These are phyloP conservation scores for Scheffersomyces segobiensis DNA, from an alignment of 1,139 yeast genomes.

Conservation along the genomic window DNA sequence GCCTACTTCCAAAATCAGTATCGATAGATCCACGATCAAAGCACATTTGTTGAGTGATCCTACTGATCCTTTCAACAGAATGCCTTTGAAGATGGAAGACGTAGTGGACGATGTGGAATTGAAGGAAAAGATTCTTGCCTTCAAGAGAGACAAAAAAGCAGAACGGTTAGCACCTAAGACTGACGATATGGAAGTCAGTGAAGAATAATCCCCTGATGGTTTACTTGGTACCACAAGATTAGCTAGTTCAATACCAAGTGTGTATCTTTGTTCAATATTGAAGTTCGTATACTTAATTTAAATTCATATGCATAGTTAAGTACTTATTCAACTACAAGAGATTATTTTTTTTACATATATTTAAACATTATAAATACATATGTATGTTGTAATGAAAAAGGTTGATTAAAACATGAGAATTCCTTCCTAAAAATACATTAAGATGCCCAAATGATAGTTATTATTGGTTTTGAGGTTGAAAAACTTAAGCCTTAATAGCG, in stretches of 20 bases:
- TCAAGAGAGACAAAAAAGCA: conserved; percentile 43
- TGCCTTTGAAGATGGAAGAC: conserved; percentile 86
- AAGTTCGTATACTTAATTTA: too few species aligned
- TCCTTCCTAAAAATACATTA: conserved; percentile 3
- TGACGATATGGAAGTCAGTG: conserved; percentile 21
- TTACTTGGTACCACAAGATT: neutral
- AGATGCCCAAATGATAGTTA: neutral
- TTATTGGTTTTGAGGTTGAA: conserved; percentile 4
- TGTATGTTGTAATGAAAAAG: conserved; percentile 18
- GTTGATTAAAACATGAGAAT: conserved; percentile 13
- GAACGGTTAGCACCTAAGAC: conserved; percentile 7
- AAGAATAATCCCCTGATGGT: neutral
- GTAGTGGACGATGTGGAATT: conserved; percentile 75
- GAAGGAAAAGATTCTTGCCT: conserved; percentile 59
- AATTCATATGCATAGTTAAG: too few species aligned
- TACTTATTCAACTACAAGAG: neutral
- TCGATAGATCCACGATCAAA: conserved; percentile 89
- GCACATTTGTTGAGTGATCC: conserved; percentile 92
- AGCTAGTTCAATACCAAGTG: neutral
- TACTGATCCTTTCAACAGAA: conserved; percentile 95
- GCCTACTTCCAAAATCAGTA: conserved; percentile 80
- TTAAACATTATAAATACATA: conserved; percentile 12
- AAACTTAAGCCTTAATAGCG: conserved; percentile 93
- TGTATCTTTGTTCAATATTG: neutral
- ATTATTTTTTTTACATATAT: conserved; percentile 1